A percentile compares a stretch with the other conserved stretches of the same genome.
phyloP scores from a whole-genome alignment of 1,284 basidiomycete genomes.

The Ustilago esculenta region DNA sequence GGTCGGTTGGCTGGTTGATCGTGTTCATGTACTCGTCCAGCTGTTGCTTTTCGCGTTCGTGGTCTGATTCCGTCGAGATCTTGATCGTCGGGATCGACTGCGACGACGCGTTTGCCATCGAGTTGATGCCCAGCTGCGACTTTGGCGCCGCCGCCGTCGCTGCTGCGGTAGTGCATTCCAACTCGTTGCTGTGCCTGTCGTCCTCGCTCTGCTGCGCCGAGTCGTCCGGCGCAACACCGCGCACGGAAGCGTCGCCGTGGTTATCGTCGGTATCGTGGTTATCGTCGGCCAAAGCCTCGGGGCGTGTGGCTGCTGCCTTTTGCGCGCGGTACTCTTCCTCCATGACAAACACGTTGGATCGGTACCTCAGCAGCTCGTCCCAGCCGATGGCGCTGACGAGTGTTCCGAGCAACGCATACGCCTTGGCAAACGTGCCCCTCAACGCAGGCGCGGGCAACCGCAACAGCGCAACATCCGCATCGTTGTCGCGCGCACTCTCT shows the following conservation, averaged over 20 bases:
- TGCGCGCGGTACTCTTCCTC: slow-evolving; percentile 92
- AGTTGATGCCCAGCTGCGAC: slow-evolving; percentile 48
- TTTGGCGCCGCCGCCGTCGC: slow-evolving; percentile 5
- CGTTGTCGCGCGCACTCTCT: slow-evolving; percentile 78
- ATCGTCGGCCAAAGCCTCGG: slow-evolving; percentile 22
- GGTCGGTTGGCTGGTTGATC: slow-evolving; percentile 47
- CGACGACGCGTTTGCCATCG: slow-evolving; percentile 53
- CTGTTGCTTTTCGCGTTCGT: slow-evolving; percentile 70
- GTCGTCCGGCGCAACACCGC: slow-evolving; percentile 22
- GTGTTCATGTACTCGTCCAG: slow-evolving; percentile 63
- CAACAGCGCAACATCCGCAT: slow-evolving; percentile 92
- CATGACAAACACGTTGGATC: slow-evolving; percentile 97
- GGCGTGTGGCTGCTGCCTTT: slow-evolving; percentile 64
- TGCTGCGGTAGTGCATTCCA: slow-evolving; percentile 2
- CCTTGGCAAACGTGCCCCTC: slow-evolving; percentile 93
- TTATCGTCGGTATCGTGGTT: too few species aligned
- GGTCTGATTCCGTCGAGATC: slow-evolving; percentile 82
- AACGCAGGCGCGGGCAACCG: slow-evolving; percentile 92
- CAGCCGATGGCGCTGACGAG: slow-evolving; percentile 94
- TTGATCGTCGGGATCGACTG: slow-evolving; percentile 82
- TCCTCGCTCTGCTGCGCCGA: slow-evolving; percentile 31
- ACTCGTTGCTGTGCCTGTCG: slow-evolving; percentile 33
- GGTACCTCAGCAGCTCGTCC: slow-evolving; percentile 95
- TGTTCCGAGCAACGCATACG: slow-evolving; percentile 87
- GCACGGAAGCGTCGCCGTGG: slow-evolving; percentile 29